These are phyloP conservation scores for Metschnikowia kofuensis DNA, from an alignment of 805 yeast species.

Conservation along the genomic window DNA sequence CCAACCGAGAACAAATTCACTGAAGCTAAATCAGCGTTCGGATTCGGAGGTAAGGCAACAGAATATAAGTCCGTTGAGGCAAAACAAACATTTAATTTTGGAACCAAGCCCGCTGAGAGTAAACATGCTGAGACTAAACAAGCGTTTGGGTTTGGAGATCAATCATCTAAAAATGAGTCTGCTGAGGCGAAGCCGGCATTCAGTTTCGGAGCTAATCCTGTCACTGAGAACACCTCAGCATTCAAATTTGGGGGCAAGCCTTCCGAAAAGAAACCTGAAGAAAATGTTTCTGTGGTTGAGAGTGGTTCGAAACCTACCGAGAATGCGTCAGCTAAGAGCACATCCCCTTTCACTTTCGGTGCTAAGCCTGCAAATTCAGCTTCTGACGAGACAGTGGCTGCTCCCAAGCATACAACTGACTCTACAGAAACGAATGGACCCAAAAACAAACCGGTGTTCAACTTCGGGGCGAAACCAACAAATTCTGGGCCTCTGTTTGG, in stretches of 20 bases:
- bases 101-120: conserved; percentile 1
- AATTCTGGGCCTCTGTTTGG: not conserved
- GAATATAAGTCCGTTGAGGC: not conserved
- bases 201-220: not conserved
- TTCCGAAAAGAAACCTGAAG: not conserved
- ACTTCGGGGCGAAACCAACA: not conserved
- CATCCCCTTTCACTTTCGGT: conserved; percentile 11
- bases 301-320: conserved; percentile 2
- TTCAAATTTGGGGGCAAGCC: conserved; percentile 11
- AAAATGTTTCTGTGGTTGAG: not conserved
- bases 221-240: not conserved
- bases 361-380: conserved; percentile 2
- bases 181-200: not conserved
- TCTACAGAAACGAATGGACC: not conserved
- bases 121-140: not conserved
- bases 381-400: no score
- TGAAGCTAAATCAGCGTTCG: not conserved
- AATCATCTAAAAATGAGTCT: not conserved
- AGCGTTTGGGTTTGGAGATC: not conserved
- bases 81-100: conserved; percentile 8
- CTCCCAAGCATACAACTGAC: no score
- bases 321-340: not conserved
- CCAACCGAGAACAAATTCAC: not conserved
- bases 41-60: not conserved
- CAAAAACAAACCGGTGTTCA: not conserved